Conservation (phyloP, 1,284 basidiomycete species). For the Puccinia coronata region DNA sequence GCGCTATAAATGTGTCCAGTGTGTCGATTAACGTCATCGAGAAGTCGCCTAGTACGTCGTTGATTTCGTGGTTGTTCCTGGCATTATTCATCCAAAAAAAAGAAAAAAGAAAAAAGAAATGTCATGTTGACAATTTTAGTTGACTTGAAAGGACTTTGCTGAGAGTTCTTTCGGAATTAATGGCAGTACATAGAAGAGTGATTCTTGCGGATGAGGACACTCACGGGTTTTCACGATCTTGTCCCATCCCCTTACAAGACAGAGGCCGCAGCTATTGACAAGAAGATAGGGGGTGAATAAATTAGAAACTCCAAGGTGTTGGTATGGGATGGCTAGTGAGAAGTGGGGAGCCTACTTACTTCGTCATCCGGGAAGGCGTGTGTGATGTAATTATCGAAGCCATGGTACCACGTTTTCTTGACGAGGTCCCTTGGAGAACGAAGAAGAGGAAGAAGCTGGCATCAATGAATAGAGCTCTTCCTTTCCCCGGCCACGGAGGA, state of each 20-base stretch:
- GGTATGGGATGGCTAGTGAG: too few relatives aligned
- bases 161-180: neutral
- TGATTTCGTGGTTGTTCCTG: conserved; percentile 71
- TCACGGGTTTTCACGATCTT: conserved; percentile 32
- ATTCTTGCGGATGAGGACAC: neutral
- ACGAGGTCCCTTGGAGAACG: conserved; percentile 66
- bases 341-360: conserved; percentile 67
- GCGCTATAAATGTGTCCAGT: conserved; percentile 74
- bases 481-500: neutral
- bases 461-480: too few relatives aligned
- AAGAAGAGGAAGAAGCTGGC: too few relatives aligned
- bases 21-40: conserved; percentile 78
- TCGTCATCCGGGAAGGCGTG: conserved; percentile 63
- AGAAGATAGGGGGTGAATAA: neutral
- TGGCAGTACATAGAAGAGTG: neutral
- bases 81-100: too few relatives aligned
- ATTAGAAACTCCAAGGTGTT: neutral
- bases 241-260: conserved; percentile 24
- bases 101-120: too few relatives aligned
- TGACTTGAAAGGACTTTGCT: too few relatives aligned
- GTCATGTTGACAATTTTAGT: too few relatives aligned
- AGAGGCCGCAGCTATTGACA: conserved; percentile 32
- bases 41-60: conserved; percentile 84
- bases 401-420: conserved; percentile 77
- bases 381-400: conserved; percentile 75